Evolutionary conservation across 148 eudicot genomes (phyloP).

Genomic region (Arbutus unedo): DNA sequence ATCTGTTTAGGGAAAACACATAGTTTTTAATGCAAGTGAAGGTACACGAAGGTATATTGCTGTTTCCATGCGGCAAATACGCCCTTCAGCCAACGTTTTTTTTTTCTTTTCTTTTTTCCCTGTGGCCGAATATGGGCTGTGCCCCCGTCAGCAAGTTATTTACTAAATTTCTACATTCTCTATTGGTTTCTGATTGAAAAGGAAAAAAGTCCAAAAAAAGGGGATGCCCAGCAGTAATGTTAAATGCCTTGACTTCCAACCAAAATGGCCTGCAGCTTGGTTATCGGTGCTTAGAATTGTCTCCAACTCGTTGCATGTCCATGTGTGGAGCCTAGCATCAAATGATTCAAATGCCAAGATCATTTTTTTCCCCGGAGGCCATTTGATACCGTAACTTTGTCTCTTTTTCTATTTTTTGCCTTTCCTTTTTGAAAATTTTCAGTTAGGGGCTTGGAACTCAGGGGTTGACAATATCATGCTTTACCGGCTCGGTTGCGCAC

Average conservation of each 20-base stretch:
- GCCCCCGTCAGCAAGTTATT: background rate
- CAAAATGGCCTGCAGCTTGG: background rate
- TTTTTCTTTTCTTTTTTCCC: background rate
- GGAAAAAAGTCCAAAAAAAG: background rate
- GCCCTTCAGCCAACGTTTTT: background rate
- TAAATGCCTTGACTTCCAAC: background rate
- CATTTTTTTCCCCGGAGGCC: background rate
- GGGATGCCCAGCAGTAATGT: background rate
- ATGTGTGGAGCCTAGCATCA: background rate
- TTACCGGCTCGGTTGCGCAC: background rate
- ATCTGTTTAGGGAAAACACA: background rate
- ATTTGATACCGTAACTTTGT: background rate
- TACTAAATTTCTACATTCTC: background rate
- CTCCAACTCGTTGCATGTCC: background rate
- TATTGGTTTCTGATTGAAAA: background rate
- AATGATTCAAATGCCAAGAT: background rate
- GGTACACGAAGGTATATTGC: background rate
- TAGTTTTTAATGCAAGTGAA: background rate
- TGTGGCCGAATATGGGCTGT: background rate
- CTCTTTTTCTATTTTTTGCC: background rate
- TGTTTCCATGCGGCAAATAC: background rate
- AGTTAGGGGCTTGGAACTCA: background rate
- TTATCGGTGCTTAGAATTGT: background rate
- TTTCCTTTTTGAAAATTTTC: background rate
- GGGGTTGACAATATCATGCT: slow-evolving; percentile 4